These are phyloP conservation scores for Hypoxylon sp. DNA, from an alignment of 2,329 filamentous ascomycete species.

Conservation along the genomic window DNA sequence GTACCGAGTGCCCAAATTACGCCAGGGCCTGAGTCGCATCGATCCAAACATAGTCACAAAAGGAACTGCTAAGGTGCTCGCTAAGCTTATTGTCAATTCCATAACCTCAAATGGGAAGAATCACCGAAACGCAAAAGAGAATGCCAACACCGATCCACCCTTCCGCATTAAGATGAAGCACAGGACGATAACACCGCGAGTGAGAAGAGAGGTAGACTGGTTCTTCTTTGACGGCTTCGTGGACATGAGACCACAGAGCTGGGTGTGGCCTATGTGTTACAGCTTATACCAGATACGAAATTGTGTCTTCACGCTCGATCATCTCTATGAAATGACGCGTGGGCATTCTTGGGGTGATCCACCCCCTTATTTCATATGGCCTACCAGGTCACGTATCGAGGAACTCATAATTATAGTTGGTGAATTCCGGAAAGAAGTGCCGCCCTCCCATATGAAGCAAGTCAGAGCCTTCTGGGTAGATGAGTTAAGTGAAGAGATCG, in stretches of 20 bases:
- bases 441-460: slow-evolving; percentile 23
- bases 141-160: neutral
- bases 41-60: neutral
- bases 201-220: slow-evolving; percentile 26
- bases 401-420: slow-evolving; percentile 34
- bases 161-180: neutral
- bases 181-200: neutral
- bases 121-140: no score
- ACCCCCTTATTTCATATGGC: slow-evolving; percentile 9
- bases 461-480: slow-evolving; percentile 7
- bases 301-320: slow-evolving; percentile 26
- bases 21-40: slow-evolving; percentile 18
- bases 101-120: neutral
- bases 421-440: slow-evolving; percentile 19
- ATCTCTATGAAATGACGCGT: slow-evolving; percentile 9
- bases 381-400: slow-evolving; percentile 5
- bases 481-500: neutral
- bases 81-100: neutral
- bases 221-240: slow-evolving; percentile 28
- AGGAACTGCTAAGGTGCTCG: neutral
- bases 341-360: neutral
- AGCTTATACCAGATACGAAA: neutral
- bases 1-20: slow-evolving; percentile 11
- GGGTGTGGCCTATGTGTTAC: neutral
- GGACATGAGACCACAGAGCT: neutral